Base-by-base conservation (phyloP, 352 stramenopile genomes). In the Phytophthora hybrid region DNA sequence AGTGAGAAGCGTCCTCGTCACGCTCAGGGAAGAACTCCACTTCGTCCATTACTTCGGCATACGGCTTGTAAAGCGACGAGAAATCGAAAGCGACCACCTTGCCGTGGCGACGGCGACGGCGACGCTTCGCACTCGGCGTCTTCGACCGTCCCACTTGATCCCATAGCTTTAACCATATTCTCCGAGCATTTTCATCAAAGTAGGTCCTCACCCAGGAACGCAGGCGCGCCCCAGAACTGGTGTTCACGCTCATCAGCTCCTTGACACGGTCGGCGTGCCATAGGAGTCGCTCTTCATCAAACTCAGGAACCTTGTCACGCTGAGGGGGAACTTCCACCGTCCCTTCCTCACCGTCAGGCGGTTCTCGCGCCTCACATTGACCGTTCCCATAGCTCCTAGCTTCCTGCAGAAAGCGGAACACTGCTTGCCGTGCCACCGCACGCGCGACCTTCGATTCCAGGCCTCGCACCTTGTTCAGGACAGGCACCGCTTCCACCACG, bases 1-100 rank as follows among this genome's bases (percentile, higher is more conserved):
- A 62, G 23, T 62, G 56, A 4, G 32, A 62, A 18, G 52, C 32
- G n/a, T 62, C 34, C 10, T 62, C 56, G 7, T 52, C 32, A 18
- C 37, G n/a, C 18, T 62, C 34, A 19, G 56, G 56, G 19, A 14
- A 39, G 13, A 51, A n/a, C 32, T 47, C 37, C 7, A 18, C 3
- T 1, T n/a, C 9, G 5, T 9, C 18, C 37, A 62, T 3, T 2
- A 23, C 56, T 51, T 52, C 56, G 5, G 31, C n/a, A 39, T 32
- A 51, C 4, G 46, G n/a, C 5, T 53, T 53, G 7, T 52, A 52
- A 5, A 62, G 34, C 32, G 55, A 47, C 4, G 55, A 62, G 34
- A 18, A 62, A 7, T 52, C 55, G 32, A 62, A 62, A 14, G 7
- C 5, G 7, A 13, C n/a, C 18, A 4, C 14, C 46, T 52, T 21